Evolutionary conservation across 768 basidiomycete genomes (phyloP).

Genomic region (Russula olivacea): DNA sequence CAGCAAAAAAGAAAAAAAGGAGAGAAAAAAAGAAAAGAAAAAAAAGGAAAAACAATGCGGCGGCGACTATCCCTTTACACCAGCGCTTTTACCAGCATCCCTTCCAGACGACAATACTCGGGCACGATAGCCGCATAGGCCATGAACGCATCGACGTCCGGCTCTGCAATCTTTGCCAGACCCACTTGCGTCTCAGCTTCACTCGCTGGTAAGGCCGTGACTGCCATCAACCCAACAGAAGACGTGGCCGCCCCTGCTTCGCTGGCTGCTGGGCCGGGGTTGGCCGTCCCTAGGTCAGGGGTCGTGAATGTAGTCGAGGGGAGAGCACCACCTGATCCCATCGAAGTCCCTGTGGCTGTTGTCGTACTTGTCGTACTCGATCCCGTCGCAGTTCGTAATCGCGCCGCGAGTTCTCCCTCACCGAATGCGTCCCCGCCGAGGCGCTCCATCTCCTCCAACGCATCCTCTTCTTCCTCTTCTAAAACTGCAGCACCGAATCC

Average conservation of each 20-base stretch:
- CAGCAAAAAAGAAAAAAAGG: background rate
- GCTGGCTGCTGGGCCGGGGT: slow-evolving; percentile 24
- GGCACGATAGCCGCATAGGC: slow-evolving; percentile 81
- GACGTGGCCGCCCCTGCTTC: slow-evolving; percentile 37
- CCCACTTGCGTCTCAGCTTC: slow-evolving; percentile 73
- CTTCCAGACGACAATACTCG: slow-evolving; percentile 75
- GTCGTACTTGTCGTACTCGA: slow-evolving; percentile 34
- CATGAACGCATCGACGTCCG: slow-evolving; percentile 80
- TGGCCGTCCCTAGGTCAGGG: slow-evolving; percentile 46
- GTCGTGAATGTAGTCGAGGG: slow-evolving; percentile 55
- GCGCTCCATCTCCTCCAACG: slow-evolving; percentile 52
- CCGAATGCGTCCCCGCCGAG: slow-evolving; percentile 35
- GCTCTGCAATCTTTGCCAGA: slow-evolving; percentile 74
- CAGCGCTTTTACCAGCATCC: slow-evolving; percentile 63
- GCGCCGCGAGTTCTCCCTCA: slow-evolving; percentile 38
- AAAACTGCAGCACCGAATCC: slow-evolving; percentile 50
- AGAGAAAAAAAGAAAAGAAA: no score
- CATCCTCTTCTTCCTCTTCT: slow-evolving; percentile 76
- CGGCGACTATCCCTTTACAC: slow-evolving; percentile 32
- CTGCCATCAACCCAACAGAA: slow-evolving; percentile 63
- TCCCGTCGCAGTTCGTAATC: slow-evolving; percentile 52
- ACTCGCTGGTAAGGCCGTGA: slow-evolving; percentile 62
- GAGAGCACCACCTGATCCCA: slow-evolving; percentile 25
- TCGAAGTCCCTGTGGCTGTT: slow-evolving; percentile 35
- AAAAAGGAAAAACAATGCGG: background rate